Conservation (phyloP, 2,329 filamentous ascomycete species). For the Fusarium pseudonygamai region DNA sequence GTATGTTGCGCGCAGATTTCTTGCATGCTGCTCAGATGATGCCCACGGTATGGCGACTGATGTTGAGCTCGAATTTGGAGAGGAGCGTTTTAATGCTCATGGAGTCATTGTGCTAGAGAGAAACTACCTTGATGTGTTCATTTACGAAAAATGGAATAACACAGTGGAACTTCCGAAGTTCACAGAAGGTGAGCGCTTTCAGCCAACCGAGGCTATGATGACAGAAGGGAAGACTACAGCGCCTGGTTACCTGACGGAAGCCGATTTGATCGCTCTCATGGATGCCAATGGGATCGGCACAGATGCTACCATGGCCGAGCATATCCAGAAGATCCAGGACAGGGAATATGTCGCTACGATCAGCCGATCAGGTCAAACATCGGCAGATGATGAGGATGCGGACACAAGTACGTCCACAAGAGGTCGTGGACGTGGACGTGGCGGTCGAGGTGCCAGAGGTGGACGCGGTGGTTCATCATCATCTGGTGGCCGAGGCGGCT, state of each 20-base stretch:
- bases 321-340: conserved; percentile 95
- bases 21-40: conserved; percentile 96
- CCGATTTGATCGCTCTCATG: conserved; percentile 95
- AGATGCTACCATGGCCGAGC: conserved; percentile 98
- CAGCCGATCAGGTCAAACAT: conserved; percentile 53
- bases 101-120: conserved; percentile 86
- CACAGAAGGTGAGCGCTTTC: conserved; percentile 80
- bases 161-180: conserved; percentile 85
- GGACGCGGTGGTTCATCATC: conserved; percentile 53
- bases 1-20: conserved; percentile 89
- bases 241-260: conserved; percentile 90
- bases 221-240: conserved; percentile 89
- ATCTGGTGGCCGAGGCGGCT: conserved; percentile 57
- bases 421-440: conserved; percentile 60
- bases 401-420: conserved; percentile 53
- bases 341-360: conserved; percentile 82
- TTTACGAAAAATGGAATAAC: conserved; percentile 96
- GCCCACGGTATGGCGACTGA: conserved; percentile 88
- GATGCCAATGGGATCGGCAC: conserved; percentile 98
- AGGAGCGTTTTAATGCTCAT: conserved; percentile 82
- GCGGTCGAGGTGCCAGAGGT: conserved; percentile 53
- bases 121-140: conserved; percentile 95
- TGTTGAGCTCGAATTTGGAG: conserved; percentile 83
- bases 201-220: conserved; percentile 89
- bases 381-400: conserved; percentile 51